Conservation (phyloP, 2,329 filamentous ascomycete species). For the Hypoxylon sp. region DNA sequence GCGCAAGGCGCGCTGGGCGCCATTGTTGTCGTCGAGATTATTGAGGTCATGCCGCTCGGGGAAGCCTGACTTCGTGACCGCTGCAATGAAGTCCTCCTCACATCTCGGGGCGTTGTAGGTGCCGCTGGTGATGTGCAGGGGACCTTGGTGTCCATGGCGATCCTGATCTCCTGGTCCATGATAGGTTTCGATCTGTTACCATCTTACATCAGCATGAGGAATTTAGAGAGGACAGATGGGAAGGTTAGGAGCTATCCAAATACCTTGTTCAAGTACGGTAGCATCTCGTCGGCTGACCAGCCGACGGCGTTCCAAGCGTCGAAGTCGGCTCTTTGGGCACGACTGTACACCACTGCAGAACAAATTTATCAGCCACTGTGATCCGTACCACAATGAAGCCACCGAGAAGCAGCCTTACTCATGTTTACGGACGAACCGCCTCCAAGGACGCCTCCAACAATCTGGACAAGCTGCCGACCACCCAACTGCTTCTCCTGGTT, state of each 20-base stretch:
- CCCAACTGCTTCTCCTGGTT: conserved; percentile 62
- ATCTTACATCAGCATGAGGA: background rate
- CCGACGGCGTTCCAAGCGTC: conserved; percentile 37
- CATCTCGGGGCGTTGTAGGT: conserved; percentile 9
- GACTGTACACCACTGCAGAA: conserved; percentile 18
- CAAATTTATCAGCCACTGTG: background rate
- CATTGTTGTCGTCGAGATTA: background rate
- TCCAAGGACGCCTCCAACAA: conserved; percentile 47
- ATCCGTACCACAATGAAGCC: conserved; percentile 2
- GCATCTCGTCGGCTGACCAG: conserved; percentile 53
- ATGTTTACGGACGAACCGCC: conserved; percentile 64
- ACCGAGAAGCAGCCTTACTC: conserved; percentile 56
- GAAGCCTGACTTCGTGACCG: background rate
- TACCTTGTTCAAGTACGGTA: conserved; percentile 66
- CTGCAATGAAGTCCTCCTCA: conserved; percentile 1
- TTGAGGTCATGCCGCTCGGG: background rate
- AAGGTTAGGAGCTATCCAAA: background rate
- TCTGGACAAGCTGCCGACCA: conserved; percentile 58
- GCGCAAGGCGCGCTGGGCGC: conserved; percentile 16
- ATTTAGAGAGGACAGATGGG: background rate
- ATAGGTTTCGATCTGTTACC: conserved; percentile 9
- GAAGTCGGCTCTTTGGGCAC: conserved; percentile 50
- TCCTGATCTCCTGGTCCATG: conserved; percentile 53
- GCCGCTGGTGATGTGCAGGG: conserved; percentile 1
- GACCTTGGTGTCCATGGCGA: conserved; percentile 4